Evolutionary conservation across 2,329 filamentous ascomycete genomes (phyloP).

Genomic region (Colletotrichum simmondsii): DNA sequence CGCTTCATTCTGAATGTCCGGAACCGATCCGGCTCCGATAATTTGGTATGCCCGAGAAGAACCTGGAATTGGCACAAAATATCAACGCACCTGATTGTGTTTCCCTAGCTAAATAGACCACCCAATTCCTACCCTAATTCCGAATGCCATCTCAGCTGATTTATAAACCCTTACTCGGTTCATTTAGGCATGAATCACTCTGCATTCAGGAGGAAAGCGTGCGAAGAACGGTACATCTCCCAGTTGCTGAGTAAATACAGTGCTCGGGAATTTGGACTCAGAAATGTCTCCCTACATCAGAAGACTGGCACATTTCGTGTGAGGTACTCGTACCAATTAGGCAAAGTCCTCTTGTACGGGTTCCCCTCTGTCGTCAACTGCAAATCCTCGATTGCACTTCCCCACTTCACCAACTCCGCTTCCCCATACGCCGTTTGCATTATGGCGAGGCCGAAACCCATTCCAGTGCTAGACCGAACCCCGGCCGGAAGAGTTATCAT

Average conservation of each 20-base stretch:
- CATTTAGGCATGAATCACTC: too few relatives aligned
- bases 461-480: constrained; percentile 60
- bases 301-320: constrained; percentile 54
- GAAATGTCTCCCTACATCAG: background rate
- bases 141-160: too few relatives aligned
- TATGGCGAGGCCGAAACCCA: constrained; percentile 71
- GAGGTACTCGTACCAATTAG: constrained; percentile 64
- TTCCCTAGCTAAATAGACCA: too few relatives aligned
- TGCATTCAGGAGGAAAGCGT: background rate
- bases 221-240: fast-evolving
- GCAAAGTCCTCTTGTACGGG: constrained; percentile 58
- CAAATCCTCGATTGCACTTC: constrained; percentile 71
- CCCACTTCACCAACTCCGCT: constrained; percentile 66
- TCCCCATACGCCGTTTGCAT: constrained; percentile 71
- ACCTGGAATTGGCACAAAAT: too few relatives aligned
- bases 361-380: constrained; percentile 53
- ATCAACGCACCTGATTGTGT: too few relatives aligned
- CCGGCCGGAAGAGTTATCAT: constrained; percentile 76
- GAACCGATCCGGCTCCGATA: too few relatives aligned
- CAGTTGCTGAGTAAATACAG: background rate
- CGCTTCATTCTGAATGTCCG: too few relatives aligned
- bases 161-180: too few relatives aligned
- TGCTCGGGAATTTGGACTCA: background rate
- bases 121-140: too few relatives aligned
- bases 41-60: too few relatives aligned